Conservation (phyloP, 441 rosid species). For the Euphorbia schlechtendalii region DNA sequence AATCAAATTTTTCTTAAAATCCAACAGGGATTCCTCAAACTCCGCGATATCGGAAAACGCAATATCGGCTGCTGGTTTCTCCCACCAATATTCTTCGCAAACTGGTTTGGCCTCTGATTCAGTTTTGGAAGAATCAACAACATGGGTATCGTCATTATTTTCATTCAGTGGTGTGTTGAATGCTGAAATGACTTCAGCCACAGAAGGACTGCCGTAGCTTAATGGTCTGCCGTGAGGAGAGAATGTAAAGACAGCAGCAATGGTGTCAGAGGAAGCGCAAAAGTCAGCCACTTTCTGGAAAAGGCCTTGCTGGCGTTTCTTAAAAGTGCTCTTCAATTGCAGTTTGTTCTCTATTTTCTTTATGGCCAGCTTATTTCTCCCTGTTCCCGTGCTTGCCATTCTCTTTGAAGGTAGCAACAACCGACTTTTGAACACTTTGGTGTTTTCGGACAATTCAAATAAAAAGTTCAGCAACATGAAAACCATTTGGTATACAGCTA, state of each 20-base stretch:
- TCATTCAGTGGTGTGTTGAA: not conserved
- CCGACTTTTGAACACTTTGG: too few species aligned
- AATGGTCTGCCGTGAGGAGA: constrained; percentile 17
- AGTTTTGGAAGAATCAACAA: too few species aligned
- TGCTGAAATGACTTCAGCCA: not conserved
- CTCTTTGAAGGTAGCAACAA: too few species aligned
- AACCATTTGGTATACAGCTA: too few species aligned
- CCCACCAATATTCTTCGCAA: not conserved
- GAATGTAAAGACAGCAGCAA: constrained; percentile 22
- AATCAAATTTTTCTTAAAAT: constrained; percentile 2
- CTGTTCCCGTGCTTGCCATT: not conserved
- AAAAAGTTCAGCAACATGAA: too few species aligned
- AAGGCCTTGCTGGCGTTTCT: constrained; percentile 32
- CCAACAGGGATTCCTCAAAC: not conserved
- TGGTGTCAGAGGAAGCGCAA: constrained; percentile 15
- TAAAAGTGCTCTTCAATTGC: constrained; percentile 20
- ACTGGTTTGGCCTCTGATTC: too few species aligned
- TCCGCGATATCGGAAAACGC: not conserved
- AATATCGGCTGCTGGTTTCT: constrained; percentile 8
- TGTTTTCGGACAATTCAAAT: too few species aligned
- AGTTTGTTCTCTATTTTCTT: constrained; percentile 18
- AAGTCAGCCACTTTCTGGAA: constrained; percentile 26
- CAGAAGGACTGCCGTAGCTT: constrained; percentile 23
- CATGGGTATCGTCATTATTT: too few species aligned
- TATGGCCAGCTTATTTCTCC: constrained; percentile 21